Conservation (phyloP, 2,329 filamentous ascomycete species). For the Penicillium fuscoglaucum region DNA sequence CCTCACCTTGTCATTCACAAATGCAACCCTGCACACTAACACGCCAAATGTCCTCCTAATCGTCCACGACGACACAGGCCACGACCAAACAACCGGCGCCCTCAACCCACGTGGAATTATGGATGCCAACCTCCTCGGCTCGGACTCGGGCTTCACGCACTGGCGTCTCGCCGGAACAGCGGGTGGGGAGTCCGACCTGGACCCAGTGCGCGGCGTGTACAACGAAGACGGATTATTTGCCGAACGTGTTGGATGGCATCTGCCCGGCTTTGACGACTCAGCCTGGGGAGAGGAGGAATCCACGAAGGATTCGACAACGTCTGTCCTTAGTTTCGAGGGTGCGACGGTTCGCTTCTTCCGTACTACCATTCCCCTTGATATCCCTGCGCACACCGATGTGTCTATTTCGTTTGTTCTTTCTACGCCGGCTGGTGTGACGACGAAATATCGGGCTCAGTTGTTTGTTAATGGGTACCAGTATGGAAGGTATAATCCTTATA, state of each 20-base stretch:
- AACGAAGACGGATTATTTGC: constrained; percentile 61
- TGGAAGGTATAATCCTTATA: constrained; percentile 59
- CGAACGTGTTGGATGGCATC: constrained; percentile 60
- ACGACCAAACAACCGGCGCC: constrained; percentile 32
- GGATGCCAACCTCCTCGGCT: constrained; percentile 52
- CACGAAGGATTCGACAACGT: constrained; percentile 18
- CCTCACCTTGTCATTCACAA: constrained; percentile 52
- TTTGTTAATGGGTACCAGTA: constrained; percentile 69
- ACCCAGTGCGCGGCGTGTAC: constrained; percentile 56
- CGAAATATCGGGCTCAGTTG: constrained; percentile 54
- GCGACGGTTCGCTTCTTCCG: constrained; percentile 60
- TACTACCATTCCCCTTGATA: constrained; percentile 52
- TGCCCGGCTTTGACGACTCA: constrained; percentile 56
- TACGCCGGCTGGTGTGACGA: constrained; percentile 40
- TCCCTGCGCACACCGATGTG: constrained; percentile 56
- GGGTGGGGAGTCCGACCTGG: constrained; percentile 54
- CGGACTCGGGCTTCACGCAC: constrained; percentile 50
- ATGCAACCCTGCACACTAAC: constrained; percentile 50
- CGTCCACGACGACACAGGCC: constrained; percentile 56
- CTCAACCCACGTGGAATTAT: constrained; percentile 35
- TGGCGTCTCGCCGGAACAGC: constrained; percentile 63
- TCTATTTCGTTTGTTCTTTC: constrained; percentile 58
- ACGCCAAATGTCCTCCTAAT: constrained; percentile 59
- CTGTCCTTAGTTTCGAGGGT: constrained; percentile 46
- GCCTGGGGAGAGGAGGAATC: constrained; percentile 43